Evolutionary conservation across 192 early-diverging fungal species (phyloP).

Genomic region (Umbelopsis sp.): DNA sequence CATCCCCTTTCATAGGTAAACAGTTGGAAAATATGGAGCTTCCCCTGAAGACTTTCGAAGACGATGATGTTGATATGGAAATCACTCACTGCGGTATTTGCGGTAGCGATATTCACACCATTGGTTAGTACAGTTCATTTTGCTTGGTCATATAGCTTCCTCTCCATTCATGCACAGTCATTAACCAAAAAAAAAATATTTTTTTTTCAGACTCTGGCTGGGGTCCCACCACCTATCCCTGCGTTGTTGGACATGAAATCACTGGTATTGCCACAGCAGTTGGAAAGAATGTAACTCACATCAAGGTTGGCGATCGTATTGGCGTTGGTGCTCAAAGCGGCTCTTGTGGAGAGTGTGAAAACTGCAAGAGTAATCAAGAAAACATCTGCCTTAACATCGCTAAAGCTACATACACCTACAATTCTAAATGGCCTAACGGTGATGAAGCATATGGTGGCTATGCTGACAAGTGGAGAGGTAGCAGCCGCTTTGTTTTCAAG

Average conservation of each 20-base stretch:
- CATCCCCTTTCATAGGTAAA: background rate
- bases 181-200: no score
- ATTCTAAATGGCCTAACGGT: constrained; percentile 40
- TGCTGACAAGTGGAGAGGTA: constrained; percentile 54
- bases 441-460: constrained; percentile 51
- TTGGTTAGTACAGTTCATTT: constrained; percentile 34
- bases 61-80: constrained; percentile 50
- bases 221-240: constrained; percentile 37
- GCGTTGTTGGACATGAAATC: constrained; percentile 59
- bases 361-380: constrained; percentile 43
- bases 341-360: constrained; percentile 51
- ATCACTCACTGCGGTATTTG: constrained; percentile 75
- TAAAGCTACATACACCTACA: constrained; percentile 50
- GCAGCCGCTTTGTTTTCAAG: constrained; percentile 65
- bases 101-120: constrained; percentile 74
- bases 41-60: constrained; percentile 36
- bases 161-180: no score
- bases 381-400: constrained; percentile 47
- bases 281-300: constrained; percentile 39
- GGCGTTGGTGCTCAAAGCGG: constrained; percentile 67
- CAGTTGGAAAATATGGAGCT: constrained; percentile 30
- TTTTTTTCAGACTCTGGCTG: constrained; percentile 1
- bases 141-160: constrained; percentile 24
- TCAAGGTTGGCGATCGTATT: constrained; percentile 51
- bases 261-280: constrained; percentile 44